Evolutionary conservation across 441 rosid genomes (phyloP).

Genomic region (Arabidopsis lyrata): DNA sequence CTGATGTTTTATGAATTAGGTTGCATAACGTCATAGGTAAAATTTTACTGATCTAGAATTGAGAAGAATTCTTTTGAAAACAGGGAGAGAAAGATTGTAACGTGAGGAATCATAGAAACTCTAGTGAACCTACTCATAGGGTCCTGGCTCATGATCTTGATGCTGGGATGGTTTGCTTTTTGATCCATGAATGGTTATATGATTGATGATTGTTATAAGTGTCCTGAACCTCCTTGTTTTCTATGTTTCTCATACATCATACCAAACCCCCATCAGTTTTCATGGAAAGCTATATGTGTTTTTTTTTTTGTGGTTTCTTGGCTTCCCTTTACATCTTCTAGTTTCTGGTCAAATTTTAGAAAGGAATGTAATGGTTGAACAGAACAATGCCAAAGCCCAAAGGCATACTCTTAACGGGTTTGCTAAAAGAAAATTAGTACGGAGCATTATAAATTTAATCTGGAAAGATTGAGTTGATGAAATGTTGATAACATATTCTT

Average conservation of each 20-base stretch:
- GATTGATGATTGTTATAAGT: not conserved
- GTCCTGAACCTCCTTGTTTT: not conserved
- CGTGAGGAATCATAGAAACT: slow-evolving; percentile 23
- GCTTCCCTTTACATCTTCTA: not conserved
- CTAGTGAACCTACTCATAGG: not conserved
- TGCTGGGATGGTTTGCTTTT: not conserved
- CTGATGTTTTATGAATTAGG: slow-evolving; percentile 10
- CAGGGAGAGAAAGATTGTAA: not conserved
- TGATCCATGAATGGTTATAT: not conserved
- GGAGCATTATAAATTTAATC: not conserved
- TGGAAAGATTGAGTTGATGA: not conserved
- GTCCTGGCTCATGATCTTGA: slow-evolving; percentile 19
- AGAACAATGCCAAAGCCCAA: not conserved
- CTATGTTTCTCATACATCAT: not conserved
- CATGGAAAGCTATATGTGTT: not conserved
- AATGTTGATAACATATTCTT: not conserved
- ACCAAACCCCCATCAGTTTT: not conserved
- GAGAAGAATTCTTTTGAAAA: not conserved
- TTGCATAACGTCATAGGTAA: not conserved
- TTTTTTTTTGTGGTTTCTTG: not conserved
- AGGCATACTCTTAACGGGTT: not conserved
- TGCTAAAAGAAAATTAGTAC: no score
- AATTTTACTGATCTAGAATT: not conserved
- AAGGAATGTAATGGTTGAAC: not conserved
- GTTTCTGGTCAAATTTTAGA: not conserved